These are phyloP conservation scores for Shiraia sp. DNA, from an alignment of 2,329 filamentous ascomycete genomes.

Conservation along the genomic window DNA sequence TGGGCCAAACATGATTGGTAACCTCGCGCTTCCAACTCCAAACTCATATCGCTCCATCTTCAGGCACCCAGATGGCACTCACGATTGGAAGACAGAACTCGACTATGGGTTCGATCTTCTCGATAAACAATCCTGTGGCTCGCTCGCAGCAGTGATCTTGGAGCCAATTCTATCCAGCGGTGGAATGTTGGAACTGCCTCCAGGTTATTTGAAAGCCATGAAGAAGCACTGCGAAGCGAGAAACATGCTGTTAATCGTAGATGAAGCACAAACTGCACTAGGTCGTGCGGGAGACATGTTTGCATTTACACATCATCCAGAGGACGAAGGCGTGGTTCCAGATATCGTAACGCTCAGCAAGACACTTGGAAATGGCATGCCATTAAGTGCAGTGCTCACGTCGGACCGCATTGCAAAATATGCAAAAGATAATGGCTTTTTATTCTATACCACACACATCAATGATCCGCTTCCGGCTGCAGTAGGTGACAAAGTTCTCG, in stretches of 20 bases:
- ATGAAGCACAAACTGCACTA: constrained; percentile 44
- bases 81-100: constrained; percentile 69
- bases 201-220: constrained; percentile 62
- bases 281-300: constrained; percentile 55
- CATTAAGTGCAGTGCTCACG: constrained; percentile 62
- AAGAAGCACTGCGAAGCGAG: constrained; percentile 47
- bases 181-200: constrained; percentile 63
- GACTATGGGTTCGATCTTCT: constrained; percentile 65
- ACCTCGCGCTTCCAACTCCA: constrained; percentile 62
- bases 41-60: constrained; percentile 67
- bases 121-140: constrained; percentile 63
- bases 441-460: constrained; percentile 65
- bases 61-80: constrained; percentile 60
- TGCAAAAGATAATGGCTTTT: constrained; percentile 55
- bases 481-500: constrained; percentile 64
- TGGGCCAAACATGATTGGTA: constrained; percentile 57
- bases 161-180: constrained; percentile 64
- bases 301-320: constrained; percentile 41
- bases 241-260: constrained; percentile 42
- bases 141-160: constrained; percentile 65
- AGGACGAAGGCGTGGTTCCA: constrained; percentile 43
- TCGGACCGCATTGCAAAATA: constrained; percentile 57
- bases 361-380: constrained; percentile 64
- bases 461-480: constrained; percentile 65
- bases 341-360: constrained; percentile 66